These are phyloP conservation scores for Nemania bipapillata DNA, from an alignment of 2,329 filamentous ascomycete genomes.

Conservation along the genomic window DNA sequence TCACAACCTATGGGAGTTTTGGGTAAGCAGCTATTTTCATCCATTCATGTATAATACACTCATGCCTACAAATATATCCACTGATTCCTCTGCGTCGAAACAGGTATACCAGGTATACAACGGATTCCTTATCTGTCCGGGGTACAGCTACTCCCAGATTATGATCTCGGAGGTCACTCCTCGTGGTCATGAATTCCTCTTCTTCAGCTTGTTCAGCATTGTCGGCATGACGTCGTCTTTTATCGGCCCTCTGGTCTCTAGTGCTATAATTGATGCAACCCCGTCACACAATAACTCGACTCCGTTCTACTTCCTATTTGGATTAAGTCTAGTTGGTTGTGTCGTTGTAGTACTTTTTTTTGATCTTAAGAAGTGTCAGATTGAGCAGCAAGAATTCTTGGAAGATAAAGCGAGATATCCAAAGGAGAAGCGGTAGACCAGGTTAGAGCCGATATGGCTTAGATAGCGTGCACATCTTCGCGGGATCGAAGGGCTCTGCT, in stretches of 20 bases:
- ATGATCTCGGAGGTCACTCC: background rate
- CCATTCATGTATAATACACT: background rate
- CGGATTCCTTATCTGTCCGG: background rate
- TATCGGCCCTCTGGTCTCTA: background rate
- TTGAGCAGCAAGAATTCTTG: background rate
- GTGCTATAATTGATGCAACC: background rate
- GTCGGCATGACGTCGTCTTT: background rate
- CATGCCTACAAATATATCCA: background rate
- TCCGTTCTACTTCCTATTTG: background rate
- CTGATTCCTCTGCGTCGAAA: background rate
- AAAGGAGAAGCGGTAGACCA: background rate
- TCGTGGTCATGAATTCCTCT: background rate
- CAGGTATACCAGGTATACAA: background rate
- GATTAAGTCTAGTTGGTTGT: background rate
- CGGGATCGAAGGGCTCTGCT: too few species aligned
- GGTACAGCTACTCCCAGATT: background rate
- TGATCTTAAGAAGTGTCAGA: background rate
- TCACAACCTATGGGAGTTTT: background rate
- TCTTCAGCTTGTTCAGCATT: background rate
- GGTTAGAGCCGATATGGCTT: too few species aligned
- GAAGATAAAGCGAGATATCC: background rate
- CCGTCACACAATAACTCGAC: background rate
- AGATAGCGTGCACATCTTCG: too few species aligned
- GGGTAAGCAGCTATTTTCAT: background rate
- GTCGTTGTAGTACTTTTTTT: background rate